Evolutionary conservation across 352 stramenopile species (phyloP), one percentile per base, ranked within the genome.

Genomic region (Phytopythium litorale): DNA sequence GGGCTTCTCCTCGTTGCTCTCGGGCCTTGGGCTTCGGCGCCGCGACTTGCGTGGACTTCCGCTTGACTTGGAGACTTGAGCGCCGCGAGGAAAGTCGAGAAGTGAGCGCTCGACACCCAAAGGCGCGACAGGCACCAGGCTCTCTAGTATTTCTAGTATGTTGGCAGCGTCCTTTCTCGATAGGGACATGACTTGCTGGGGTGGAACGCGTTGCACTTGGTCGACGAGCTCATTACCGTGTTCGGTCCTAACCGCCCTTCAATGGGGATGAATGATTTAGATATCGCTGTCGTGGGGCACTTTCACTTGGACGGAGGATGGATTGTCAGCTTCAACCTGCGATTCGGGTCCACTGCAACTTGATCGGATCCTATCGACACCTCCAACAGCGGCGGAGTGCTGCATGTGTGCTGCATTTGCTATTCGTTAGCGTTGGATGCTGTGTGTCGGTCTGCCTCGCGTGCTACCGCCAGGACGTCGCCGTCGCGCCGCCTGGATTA

Each of bases 401-500:
- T 53, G 23, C 21, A 9, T 53, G n/a, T 33, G 46, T n/a, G 16
- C 16, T 45, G 38, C 38, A 13, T n/a, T 45, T 40, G 46, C 48
- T 54, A 54, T 37, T 54, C 48, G 7, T 32, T 54, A 33, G 48
- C 48, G 25, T 16, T 37, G 33, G 7, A 16, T 51, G 45, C 21
- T 25, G 42, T 16, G 21, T 15, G 42, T 15, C 42, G 28, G 7
- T 9, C 19, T 32, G 28, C 4, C n/a, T 15, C 21, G 19, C 25
- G n/a, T 15, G 8, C 21, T 9, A 32, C 25, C 13, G 15, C 46
- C 19, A 49, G 16, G 16, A 45, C 35, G 35, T 40, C 35, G 35
- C 35, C 28, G 28, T 32, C 28, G 8, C 35, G 9, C 9, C 35
- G 35, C 35, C 13, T 16, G 18, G 1, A 12, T 71, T 87, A 94